Conservation (phyloP, 305 asterid species). For the Fraxinus angustifolia region DNA sequence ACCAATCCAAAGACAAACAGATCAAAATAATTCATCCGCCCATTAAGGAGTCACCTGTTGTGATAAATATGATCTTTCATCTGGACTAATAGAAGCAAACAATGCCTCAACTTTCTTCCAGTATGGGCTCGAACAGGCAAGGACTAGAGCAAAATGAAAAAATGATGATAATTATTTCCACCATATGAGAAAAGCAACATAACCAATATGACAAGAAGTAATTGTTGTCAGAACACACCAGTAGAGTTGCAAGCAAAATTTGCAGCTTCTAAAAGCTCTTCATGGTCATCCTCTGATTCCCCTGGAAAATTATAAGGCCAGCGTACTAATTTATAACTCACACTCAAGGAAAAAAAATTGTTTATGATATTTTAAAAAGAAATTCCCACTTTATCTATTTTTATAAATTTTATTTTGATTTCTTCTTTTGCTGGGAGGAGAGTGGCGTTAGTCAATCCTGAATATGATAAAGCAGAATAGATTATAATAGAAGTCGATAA, state of each 20-base stretch:
- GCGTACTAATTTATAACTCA: conserved; percentile 5
- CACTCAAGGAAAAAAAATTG: not conserved
- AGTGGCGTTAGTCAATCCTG: not conserved
- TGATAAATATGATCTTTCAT: conserved; percentile 55
- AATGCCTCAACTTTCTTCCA: conserved; percentile 77
- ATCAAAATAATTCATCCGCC: conserved; percentile 14
- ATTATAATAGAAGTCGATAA: conserved; percentile 3
- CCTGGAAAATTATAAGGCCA: conserved; percentile 45
- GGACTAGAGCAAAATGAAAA: conserved; percentile 46
- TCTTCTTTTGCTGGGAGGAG: conserved; percentile 4
- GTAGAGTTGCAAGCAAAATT: conserved; percentile 60
- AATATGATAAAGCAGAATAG: not conserved
- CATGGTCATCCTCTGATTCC: conserved; percentile 87
- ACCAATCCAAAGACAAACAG: not conserved
- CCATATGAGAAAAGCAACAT: not conserved
- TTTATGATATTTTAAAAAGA: not conserved
- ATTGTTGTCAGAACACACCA: conserved; percentile 41
- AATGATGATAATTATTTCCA: conserved; percentile 1
- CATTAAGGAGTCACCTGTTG: conserved; percentile 57
- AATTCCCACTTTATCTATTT: not conserved
- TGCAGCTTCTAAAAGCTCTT: conserved; percentile 79
- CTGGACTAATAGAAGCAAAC: conserved; percentile 64
- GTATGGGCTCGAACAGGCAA: conserved; percentile 68
- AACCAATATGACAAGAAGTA: not conserved
- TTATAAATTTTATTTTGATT: not conserved